Percentiles rank a stretch among this genome's conserved stretches.
Conservation (phyloP, 768 basidiomycete species). For the Tulasnella calospora region DNA sequence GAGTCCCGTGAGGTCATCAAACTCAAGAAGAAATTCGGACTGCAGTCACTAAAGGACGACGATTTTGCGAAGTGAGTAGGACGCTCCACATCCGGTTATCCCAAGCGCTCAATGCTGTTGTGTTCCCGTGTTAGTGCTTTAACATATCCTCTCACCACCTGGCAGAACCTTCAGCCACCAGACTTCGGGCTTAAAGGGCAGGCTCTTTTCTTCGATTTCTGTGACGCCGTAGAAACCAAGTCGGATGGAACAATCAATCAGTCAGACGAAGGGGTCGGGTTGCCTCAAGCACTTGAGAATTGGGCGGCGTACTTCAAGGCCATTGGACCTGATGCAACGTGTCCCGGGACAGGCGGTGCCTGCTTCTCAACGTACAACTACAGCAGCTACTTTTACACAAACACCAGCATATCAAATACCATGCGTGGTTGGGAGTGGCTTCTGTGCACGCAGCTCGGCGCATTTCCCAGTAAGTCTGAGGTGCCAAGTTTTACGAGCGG, state of each 20-base stretch:
- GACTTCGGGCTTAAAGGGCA: not conserved
- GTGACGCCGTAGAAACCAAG: conserved; percentile 22
- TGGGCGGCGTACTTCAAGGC: conserved; percentile 18
- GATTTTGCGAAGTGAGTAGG: not conserved
- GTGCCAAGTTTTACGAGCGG: too few species aligned
- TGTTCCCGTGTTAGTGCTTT: not conserved
- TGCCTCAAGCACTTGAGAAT: not conserved
- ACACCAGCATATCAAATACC: not conserved
- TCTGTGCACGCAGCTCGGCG: conserved; percentile 12
- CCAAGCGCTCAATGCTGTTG: not conserved
- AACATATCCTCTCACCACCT: conserved; percentile 7
- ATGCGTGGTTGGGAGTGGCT: conserved; percentile 16
- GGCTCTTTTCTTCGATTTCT: conserved; percentile 19
- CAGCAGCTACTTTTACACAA: not conserved
- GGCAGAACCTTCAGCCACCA: conserved; percentile 7
- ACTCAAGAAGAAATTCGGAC: not conserved
- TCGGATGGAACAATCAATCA: not conserved
- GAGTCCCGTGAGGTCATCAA: too few species aligned
- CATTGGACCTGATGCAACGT: not conserved
- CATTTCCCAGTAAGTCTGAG: not conserved
- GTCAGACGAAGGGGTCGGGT: not conserved
- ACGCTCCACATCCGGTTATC: too few species aligned
- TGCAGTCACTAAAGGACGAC: not conserved
- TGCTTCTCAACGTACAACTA: conserved; percentile 22
- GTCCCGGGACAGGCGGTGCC: conserved; percentile 15